Base-by-base conservation (phyloP, 768 basidiomycete genomes). In the Boletus rubropictus region DNA sequence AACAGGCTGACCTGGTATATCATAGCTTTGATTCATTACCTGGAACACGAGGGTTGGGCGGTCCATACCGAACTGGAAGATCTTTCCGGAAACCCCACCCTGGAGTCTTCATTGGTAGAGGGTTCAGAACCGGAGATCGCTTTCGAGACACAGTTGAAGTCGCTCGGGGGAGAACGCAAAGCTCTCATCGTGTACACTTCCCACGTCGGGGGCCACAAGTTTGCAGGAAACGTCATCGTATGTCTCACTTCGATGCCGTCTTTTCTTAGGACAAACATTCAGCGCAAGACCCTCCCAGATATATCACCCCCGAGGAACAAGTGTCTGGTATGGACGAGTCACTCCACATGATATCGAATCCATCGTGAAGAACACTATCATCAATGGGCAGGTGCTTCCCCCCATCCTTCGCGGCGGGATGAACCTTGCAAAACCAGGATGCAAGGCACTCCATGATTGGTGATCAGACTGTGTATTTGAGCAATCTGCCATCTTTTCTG, bases 301-400 rank as follows among this genome's bases (percentile, higher is more conserved):
- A 60, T 84, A 89, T 66, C 89, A 82, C 38, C 92, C 93, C 0
- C 77, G 81, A 47, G 93, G 93, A 18, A 78, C 87, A 20, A 81
- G 83, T 32, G 77, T 97, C 24, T 97, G 92, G 84, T 97, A 97
- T 58, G 95, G 95, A 18, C 83, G 95, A 21, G 92, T 96, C 6
- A 86, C 86, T 21, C 84, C 94, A 7, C 86, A 91, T 61, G 88
- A 95, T 59, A 86, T 93, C 40, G 82, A 86, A 49, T 79, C 84
- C 5, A 83, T 94, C 46, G 90, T 93, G 39, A 77, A 82, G 54
- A 85, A 90, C 56, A 99, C 95, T 15, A 82, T 99, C 52, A 74
- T 93, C 46, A 74, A 78, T 17, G 95, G 95, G 3, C 77, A 83
- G 59, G 77, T 99, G 42, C 75, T 98, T 14, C 86, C 92, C 0